Conservation (phyloP, 2,329 filamentous ascomycete species). For the Biscogniauxia mediterranea region DNA sequence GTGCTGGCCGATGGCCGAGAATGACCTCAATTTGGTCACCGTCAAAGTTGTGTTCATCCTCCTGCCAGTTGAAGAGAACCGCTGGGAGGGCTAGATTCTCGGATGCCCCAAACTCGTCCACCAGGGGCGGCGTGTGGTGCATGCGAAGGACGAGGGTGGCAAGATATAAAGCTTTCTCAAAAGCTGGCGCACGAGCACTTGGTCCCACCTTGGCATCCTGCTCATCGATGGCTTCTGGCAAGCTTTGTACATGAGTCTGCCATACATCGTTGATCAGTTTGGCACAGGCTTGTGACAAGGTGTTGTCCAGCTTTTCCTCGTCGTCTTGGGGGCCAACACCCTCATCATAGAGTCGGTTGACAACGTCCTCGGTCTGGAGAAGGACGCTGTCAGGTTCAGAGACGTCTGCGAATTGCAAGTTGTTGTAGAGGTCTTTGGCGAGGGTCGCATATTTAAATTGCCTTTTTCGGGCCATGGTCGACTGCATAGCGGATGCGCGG, state of each 20-base stretch:
- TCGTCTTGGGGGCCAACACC: conserved; percentile 57
- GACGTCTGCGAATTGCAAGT: conserved; percentile 57
- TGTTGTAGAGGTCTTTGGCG: conserved; percentile 66
- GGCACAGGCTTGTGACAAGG: conserved; percentile 52
- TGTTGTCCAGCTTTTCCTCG: conserved; percentile 53
- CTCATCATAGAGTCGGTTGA: conserved; percentile 64
- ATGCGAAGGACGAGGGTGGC: conserved; percentile 75
- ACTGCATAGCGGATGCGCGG: conserved; percentile 49
- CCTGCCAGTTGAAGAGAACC: conserved; percentile 80
- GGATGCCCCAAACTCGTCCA: conserved; percentile 38
- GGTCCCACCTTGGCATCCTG: conserved; percentile 64
- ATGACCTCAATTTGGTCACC: conserved; percentile 65
- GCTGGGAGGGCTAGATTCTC: conserved; percentile 62
- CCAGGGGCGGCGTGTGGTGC: conserved; percentile 61
- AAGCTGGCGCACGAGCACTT: conserved; percentile 57
- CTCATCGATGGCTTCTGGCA: conserved; percentile 50
- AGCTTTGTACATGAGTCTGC: conserved; percentile 50
- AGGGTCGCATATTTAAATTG: conserved; percentile 67
- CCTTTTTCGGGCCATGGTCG: conserved; percentile 40
- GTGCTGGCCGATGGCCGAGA: conserved; percentile 63
- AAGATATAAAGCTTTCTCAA: conserved; percentile 77
- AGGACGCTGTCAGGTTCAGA: conserved; percentile 71
- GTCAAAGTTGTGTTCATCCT: conserved; percentile 71
- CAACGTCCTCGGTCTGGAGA: conserved; percentile 69
- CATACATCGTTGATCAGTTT: conserved; percentile 53